Conservation (phyloP, 495 filamentous ascomycete genomes). For the Penicillium taxi region DNA sequence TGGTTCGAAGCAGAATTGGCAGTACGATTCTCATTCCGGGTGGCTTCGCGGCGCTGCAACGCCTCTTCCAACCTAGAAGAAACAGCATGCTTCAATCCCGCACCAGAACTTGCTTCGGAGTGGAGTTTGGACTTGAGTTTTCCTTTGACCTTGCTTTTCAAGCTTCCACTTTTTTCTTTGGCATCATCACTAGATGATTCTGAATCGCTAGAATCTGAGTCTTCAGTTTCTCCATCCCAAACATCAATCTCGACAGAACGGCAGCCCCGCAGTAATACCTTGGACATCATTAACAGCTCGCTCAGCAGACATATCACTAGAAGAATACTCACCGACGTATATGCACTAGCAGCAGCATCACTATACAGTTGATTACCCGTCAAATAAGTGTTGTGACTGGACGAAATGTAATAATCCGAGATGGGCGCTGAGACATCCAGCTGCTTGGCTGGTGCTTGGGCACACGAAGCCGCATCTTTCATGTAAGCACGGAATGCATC, state of each 20-base stretch:
- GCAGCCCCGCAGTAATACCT: conserved; percentile 72
- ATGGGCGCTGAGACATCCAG: conserved; percentile 59
- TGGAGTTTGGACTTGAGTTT: conserved; percentile 12
- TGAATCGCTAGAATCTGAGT: conserved; percentile 22
- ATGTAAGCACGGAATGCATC: conserved; percentile 52
- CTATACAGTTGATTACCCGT: conserved; percentile 88
- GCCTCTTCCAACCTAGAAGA: not conserved
- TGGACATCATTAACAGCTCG: not conserved
- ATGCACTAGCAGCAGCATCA: conserved; percentile 69
- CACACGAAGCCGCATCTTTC: conserved; percentile 46
- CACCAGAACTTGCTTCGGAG: not conserved
- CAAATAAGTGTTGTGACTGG: conserved; percentile 92
- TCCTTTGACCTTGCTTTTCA: conserved; percentile 7
- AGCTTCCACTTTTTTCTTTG: conserved; percentile 6
- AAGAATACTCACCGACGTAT: conserved; percentile 58
- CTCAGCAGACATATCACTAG: not conserved
- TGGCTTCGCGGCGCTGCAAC: conserved; percentile 13
- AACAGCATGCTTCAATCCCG: not conserved
- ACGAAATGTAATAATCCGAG: conserved; percentile 83
- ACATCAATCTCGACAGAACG: conserved; percentile 94
- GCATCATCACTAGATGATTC: conserved; percentile 17
- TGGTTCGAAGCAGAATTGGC: conserved; percentile 5
- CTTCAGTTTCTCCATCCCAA: conserved; percentile 68
- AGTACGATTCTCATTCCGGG: not conserved
- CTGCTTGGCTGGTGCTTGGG: conserved; percentile 23